Evolutionary conservation across 371 early-diverging fungal species (phyloP).

Genomic region (Rhizopus sp.): DNA sequence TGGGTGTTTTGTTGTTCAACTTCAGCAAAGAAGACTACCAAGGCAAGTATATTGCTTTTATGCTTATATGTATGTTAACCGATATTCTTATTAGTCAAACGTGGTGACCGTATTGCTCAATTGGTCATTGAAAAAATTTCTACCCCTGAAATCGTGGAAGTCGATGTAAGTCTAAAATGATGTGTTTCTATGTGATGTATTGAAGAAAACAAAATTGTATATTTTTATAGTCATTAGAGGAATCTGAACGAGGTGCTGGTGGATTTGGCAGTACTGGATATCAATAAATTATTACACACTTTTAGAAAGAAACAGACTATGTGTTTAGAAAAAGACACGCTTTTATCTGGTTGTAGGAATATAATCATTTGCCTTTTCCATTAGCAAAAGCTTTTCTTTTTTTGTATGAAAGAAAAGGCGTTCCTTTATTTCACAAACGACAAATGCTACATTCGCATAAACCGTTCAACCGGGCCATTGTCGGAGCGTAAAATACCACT

Average conservation of each 20-base stretch:
- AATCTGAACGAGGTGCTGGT: slow-evolving; percentile 80
- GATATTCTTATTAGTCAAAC: slow-evolving; percentile 56
- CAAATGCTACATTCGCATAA: too few relatives aligned
- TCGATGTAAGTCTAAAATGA: slow-evolving; percentile 52
- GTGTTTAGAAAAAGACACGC: too few relatives aligned
- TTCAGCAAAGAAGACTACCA: slow-evolving; percentile 78
- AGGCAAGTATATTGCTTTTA: slow-evolving; percentile 45
- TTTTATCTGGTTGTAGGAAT: too few relatives aligned
- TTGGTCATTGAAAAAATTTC: slow-evolving; percentile 87
- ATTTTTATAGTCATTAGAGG: slow-evolving; percentile 62
- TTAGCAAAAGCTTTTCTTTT: too few relatives aligned
- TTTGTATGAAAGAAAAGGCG: too few relatives aligned
- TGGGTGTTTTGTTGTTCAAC: slow-evolving; percentile 92
- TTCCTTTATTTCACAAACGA: too few relatives aligned
- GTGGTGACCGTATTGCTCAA: slow-evolving; percentile 98
- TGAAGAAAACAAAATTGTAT: not conserved
- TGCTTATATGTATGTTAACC: slow-evolving; percentile 42
- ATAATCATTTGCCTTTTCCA: too few relatives aligned
- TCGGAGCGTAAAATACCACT: too few relatives aligned
- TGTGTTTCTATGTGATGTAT: not conserved
- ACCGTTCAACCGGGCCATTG: too few relatives aligned
- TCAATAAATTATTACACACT: slow-evolving; percentile 17
- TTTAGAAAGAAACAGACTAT: too few relatives aligned
- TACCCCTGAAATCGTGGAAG: slow-evolving; percentile 80
- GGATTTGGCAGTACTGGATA: slow-evolving; percentile 97